A percentile compares a stretch with the other conserved stretches of the same genome.
phyloP scores from a whole-genome alignment of 2,329 filamentous ascomycete genomes.

The Davidsoniella virescens region DNA sequence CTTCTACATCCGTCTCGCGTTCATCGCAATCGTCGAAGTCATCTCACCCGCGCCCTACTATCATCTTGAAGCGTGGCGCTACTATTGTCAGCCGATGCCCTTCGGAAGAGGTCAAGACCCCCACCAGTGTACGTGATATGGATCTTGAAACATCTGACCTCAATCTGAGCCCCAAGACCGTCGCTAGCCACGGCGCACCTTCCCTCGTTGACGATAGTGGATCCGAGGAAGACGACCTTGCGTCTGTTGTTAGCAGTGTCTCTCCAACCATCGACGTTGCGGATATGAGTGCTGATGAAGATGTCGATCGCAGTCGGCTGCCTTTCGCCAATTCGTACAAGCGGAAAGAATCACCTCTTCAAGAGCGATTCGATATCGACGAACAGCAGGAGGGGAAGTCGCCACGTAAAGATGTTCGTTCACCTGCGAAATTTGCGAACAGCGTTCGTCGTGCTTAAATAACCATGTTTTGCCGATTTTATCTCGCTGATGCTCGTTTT shows the following conservation, averaged over 20 bases:
- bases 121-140: constrained; percentile 20
- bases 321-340: not conserved
- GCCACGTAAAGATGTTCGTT: constrained; percentile 2
- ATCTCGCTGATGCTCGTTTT: not conserved
- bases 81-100: constrained; percentile 8
- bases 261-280: constrained; percentile 12
- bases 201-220: constrained; percentile 69
- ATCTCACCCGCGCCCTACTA: constrained; percentile 4
- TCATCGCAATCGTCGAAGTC: not conserved
- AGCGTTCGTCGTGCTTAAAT: constrained; percentile 2
- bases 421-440: constrained; percentile 4
- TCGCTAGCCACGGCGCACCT: constrained; percentile 59
- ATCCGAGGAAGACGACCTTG: constrained; percentile 46
- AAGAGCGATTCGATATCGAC: constrained; percentile 4
- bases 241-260: constrained; percentile 8
- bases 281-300: constrained; percentile 10
- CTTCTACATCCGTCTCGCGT: not conserved
- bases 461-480: not conserved
- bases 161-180: constrained; percentile 52
- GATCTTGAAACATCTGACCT: constrained; percentile 33
- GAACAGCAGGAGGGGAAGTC: constrained; percentile 4
- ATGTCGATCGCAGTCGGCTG: not conserved
- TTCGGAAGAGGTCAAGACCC: constrained; percentile 11
- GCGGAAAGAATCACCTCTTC: constrained; percentile 5
- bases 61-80: constrained; percentile 10